These are phyloP conservation scores for Erodium maritimum DNA, from an alignment of 345 rosid genomes.

Conservation along the genomic window DNA sequence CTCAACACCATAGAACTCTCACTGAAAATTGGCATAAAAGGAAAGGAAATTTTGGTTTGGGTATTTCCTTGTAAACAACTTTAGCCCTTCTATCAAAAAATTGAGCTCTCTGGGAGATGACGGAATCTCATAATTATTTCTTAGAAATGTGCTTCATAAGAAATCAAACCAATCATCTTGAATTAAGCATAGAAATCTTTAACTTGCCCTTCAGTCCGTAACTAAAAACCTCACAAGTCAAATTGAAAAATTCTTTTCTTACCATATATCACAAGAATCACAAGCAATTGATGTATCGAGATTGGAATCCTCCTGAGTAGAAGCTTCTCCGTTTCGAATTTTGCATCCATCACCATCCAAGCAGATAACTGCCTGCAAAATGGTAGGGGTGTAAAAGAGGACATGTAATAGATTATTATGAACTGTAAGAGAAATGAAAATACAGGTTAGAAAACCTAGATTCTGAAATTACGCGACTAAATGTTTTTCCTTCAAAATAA, in stretches of 20 bases:
- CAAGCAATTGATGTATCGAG: conserved; percentile 98
- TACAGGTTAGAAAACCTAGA: neutral
- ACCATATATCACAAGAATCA: conserved; percentile 96
- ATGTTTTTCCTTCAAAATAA: neutral
- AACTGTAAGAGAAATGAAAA: neutral
- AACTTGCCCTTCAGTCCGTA: neutral
- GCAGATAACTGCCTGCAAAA: conserved; percentile 95
- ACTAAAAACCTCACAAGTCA: neutral
- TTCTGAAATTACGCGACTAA: too few species aligned
- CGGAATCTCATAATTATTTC: neutral
- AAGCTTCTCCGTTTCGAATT: conserved; percentile 43
- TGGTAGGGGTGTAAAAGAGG: conserved; percentile 16
- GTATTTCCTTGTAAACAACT: neutral
- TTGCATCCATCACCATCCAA: conserved; percentile 94
- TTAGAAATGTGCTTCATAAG: neutral
- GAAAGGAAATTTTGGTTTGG: too few species aligned
- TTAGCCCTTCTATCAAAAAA: neutral
- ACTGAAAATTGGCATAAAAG: too few species aligned
- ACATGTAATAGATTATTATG: conserved; percentile 1
- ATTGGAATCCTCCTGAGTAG: conserved; percentile 45
- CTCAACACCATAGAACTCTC: too few species aligned
- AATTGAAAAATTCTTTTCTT: conserved; percentile 13
- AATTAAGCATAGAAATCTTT: neutral
- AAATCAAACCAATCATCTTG: neutral
- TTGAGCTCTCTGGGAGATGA: neutral